Conservation (phyloP, 2,329 filamentous ascomycete species). For the Hymenotorrendiella dingleyae region DNA sequence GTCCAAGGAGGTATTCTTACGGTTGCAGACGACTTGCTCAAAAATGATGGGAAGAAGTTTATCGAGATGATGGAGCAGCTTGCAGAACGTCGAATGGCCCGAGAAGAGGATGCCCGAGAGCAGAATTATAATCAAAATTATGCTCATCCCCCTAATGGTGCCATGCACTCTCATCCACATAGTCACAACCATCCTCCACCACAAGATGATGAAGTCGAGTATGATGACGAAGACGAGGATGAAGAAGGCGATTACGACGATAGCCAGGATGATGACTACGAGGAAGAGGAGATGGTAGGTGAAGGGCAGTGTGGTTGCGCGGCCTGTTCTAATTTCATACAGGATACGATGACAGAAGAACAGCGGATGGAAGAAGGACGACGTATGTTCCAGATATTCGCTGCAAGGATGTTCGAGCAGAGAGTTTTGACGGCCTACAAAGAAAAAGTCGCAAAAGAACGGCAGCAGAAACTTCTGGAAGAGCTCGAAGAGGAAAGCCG, state of each 20-base stretch:
- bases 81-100: constrained; percentile 92
- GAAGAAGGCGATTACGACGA: constrained; percentile 58
- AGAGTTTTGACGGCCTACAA: constrained; percentile 94
- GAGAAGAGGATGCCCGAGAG: constrained; percentile 81
- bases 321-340: constrained; percentile 33
- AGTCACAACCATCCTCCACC: constrained; percentile 66
- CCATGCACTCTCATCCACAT: constrained; percentile 34
- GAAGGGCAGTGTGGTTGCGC: constrained; percentile 18
- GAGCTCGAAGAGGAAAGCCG: constrained; percentile 83
- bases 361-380: constrained; percentile 98
- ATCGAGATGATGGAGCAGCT: constrained; percentile 99
- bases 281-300: constrained; percentile 69
- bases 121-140: constrained; percentile 54
- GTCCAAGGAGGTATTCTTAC: constrained; percentile 97
- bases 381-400: constrained; percentile 99
- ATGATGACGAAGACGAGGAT: constrained; percentile 48
- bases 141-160: constrained; percentile 51
- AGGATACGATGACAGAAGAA: constrained; percentile 97
- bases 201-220: constrained; percentile 62
- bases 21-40: constrained; percentile 94
- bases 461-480: constrained; percentile 83
- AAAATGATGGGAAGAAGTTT: constrained; percentile 98
- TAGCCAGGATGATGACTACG: constrained; percentile 59
- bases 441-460: constrained; percentile 91
- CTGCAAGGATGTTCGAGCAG: constrained; percentile 98